These are phyloP conservation scores for Puccinia polysora DNA, from an alignment of 1,284 basidiomycete genomes.

Conservation along the genomic window DNA sequence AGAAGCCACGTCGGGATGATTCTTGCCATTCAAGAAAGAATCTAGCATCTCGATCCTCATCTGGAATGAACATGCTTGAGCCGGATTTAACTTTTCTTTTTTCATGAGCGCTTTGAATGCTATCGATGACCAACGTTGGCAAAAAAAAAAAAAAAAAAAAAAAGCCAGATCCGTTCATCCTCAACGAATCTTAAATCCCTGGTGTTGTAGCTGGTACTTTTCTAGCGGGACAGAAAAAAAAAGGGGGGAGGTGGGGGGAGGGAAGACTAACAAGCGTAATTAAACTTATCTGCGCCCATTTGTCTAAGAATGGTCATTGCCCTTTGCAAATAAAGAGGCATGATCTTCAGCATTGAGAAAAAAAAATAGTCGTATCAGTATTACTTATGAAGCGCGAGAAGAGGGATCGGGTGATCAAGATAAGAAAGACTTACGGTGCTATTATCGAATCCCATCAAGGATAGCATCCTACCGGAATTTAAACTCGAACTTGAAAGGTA, in stretches of 20 bases:
- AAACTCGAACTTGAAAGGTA: constrained; percentile 16
- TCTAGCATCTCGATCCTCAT: constrained; percentile 37
- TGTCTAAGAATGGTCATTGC: constrained; percentile 29
- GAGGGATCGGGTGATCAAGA: not conserved
- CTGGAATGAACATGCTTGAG: constrained; percentile 17
- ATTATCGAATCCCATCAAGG: constrained; percentile 36
- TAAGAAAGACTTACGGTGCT: constrained; percentile 7
- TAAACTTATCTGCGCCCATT: constrained; percentile 36
- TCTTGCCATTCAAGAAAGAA: constrained; percentile 23
- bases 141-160: no score
- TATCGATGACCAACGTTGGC: not conserved
- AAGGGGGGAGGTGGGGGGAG: not conserved
- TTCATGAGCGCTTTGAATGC: constrained; percentile 26
- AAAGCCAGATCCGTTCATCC: no score
- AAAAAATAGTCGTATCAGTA: not conserved
- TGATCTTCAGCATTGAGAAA: constrained; percentile 8
- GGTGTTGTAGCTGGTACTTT: no score
- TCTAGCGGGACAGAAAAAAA: not conserved
- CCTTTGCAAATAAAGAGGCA: constrained; percentile 42
- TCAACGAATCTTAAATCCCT: no score
- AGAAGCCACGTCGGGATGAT: not conserved
- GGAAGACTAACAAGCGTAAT: constrained; percentile 18
- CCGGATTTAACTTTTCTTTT: constrained; percentile 16
- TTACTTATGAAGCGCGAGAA: not conserved
- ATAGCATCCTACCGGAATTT: constrained; percentile 30